A percentile compares a stretch with the other conserved stretches of the same genome.
phyloP scores from a whole-genome alignment of 2,329 filamentous ascomycete genomes.

The Stemphylium beticola region DNA sequence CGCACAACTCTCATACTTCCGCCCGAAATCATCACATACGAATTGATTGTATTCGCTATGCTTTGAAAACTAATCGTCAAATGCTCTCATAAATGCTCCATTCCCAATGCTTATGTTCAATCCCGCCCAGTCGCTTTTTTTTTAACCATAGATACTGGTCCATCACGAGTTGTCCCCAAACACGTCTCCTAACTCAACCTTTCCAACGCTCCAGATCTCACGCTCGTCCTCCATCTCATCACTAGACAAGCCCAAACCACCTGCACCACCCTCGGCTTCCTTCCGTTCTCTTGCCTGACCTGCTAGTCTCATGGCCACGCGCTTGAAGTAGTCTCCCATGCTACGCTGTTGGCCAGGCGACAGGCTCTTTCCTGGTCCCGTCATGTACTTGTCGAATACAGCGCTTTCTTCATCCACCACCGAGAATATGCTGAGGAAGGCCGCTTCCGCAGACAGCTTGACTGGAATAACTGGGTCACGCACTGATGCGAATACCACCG shows the following conservation, averaged over 20 bases:
- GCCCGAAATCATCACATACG: not conserved
- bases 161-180: conserved; percentile 29
- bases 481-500: conserved; percentile 86
- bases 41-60: conserved; percentile 2
- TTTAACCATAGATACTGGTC: not conserved
- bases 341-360: conserved; percentile 78
- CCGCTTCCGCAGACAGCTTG: conserved; percentile 92
- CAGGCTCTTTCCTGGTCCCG: conserved; percentile 68
- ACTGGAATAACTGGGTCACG: conserved; percentile 92
- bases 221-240: conserved; percentile 94
- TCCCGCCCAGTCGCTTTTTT: conserved; percentile 11
- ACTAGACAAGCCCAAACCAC: conserved; percentile 82
- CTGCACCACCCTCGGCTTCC: conserved; percentile 88
- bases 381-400: conserved; percentile 91
- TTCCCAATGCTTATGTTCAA: conserved; percentile 4
- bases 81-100: not conserved
- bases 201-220: conserved; percentile 95
- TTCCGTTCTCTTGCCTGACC: conserved; percentile 84
- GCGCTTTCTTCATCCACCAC: conserved; percentile 85
- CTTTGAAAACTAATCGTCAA: conserved; percentile 5
- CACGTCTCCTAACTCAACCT: conserved; percentile 76
- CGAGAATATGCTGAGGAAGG: conserved; percentile 88
- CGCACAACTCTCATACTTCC: not conserved
- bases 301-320: conserved; percentile 84
- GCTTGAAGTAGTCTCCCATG: conserved; percentile 97